Percentiles rank a stretch among this genome's conserved stretches.
Evolutionary conservation across 2,329 filamentous ascomycete species (phyloP).

Genomic region (Colletotrichum scovillei): DNA sequence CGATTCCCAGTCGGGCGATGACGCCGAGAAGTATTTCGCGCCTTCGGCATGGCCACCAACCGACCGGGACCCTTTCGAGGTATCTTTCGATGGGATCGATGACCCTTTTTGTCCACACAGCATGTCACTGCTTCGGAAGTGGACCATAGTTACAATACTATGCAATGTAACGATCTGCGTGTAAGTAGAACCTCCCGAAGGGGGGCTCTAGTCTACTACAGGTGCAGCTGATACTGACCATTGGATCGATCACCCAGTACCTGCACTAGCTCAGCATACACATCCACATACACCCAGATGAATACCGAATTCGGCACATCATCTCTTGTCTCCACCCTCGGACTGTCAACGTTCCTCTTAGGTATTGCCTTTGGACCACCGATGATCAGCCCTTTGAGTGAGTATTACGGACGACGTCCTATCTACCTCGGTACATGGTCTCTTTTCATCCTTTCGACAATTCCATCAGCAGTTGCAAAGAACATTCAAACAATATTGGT

Average conservation of each 20-base stretch:
- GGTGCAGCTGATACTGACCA: not conserved
- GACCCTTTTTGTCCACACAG: constrained; percentile 82
- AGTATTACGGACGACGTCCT: constrained; percentile 85
- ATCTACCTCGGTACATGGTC: constrained; percentile 83
- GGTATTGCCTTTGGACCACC: constrained; percentile 74
- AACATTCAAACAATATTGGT: constrained; percentile 85
- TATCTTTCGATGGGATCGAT: constrained; percentile 78
- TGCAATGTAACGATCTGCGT: constrained; percentile 81
- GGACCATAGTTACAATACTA: constrained; percentile 80
- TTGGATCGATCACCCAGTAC: constrained; percentile 63
- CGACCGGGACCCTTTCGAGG: constrained; percentile 68
- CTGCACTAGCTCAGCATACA: constrained; percentile 87
- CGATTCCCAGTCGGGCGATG: not conserved
- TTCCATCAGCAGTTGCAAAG: constrained; percentile 82
- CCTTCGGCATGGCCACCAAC: not conserved
- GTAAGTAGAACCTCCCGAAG: constrained; percentile 60
- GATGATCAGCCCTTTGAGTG: constrained; percentile 71
- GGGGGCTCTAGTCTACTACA: not conserved
- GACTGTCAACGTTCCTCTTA: constrained; percentile 84
- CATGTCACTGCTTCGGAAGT: constrained; percentile 73
- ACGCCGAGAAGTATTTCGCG: not conserved
- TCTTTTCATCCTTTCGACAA: constrained; percentile 81
- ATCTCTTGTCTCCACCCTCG: constrained; percentile 79
- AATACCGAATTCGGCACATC: constrained; percentile 78
- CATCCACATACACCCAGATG: constrained; percentile 82